Percentiles rank a stretch among this genome's conserved stretches.
These are phyloP conservation scores for Begonia fuchsioides DNA, from an alignment of 306 rosid genomes.

Conservation along the genomic window DNA sequence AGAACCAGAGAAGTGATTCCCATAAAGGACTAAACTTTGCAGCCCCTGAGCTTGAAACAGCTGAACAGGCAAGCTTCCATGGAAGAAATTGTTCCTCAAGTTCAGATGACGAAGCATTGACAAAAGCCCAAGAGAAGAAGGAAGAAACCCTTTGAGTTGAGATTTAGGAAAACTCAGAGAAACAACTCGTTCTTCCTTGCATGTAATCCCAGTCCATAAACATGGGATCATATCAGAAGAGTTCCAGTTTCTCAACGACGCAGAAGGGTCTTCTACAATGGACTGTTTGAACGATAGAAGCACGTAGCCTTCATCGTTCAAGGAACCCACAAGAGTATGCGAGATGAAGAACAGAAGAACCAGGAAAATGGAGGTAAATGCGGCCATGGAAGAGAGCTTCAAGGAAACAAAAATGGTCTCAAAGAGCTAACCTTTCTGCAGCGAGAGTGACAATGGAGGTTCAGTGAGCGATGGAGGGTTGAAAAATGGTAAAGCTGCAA, in stretches of 20 bases:
- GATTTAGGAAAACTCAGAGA: constrained; percentile 69
- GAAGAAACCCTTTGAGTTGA: constrained; percentile 69
- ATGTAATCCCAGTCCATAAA: constrained; percentile 83
- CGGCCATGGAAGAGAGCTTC: constrained; percentile 23
- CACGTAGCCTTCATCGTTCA: constrained; percentile 56
- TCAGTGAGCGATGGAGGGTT: too few species aligned
- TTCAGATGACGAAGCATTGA: constrained; percentile 74
- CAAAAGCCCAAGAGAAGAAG: constrained; percentile 60
- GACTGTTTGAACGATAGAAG: constrained; percentile 57
- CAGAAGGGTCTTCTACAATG: constrained; percentile 49
- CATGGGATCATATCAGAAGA: constrained; percentile 67
- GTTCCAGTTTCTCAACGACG: constrained; percentile 70
- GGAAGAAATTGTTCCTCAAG: constrained; percentile 62
- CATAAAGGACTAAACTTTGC: constrained; percentile 89
- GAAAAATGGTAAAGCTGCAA: too few species aligned
- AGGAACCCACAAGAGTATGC: constrained; percentile 21
- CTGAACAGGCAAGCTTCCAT: constrained; percentile 51
- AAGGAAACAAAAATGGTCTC: constrained; percentile 6
- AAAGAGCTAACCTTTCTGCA: constrained; percentile 12
- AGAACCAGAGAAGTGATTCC: constrained; percentile 81
- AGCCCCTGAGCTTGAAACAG: constrained; percentile 65
- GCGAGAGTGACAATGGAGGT: too few species aligned
- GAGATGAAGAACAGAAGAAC: constrained; percentile 33
- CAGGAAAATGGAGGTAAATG: constrained; percentile 18
- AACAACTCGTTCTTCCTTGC: constrained; percentile 67